These are phyloP conservation scores for Aspergillus funiculosus DNA, from an alignment of 495 filamentous ascomycete species.

Conservation along the genomic window DNA sequence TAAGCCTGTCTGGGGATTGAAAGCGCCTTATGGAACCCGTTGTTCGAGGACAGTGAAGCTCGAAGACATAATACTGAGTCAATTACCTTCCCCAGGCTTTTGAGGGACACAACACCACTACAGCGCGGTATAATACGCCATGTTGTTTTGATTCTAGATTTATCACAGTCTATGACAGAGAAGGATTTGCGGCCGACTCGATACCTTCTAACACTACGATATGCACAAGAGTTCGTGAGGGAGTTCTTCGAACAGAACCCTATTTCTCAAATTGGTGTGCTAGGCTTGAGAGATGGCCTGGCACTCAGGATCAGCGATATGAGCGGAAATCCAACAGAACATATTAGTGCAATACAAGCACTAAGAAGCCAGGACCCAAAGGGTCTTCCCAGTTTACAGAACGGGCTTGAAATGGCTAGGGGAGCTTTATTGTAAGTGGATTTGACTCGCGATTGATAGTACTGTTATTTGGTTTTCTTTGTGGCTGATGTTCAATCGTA, in stretches of 20 bases:
- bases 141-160: conserved; percentile 84
- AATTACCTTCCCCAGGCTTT: conserved; percentile 46
- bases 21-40: not conserved
- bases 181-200: conserved; percentile 89
- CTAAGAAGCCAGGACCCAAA: conserved; percentile 73
- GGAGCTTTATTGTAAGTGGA: conserved; percentile 70
- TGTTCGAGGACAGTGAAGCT: not conserved
- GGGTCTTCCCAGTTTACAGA: conserved; percentile 86
- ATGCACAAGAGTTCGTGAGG: conserved; percentile 79
- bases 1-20: conserved; percentile 26
- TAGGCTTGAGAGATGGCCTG: conserved; percentile 88
- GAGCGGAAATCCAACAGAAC: conserved; percentile 83
- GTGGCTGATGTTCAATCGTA: conserved; percentile 13
- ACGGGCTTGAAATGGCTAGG: conserved; percentile 90
- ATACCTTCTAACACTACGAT: conserved; percentile 73
- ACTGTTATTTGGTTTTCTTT: not conserved
- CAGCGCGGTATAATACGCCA: conserved; percentile 97
- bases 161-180: conserved; percentile 88
- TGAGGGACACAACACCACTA: conserved; percentile 88
- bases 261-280: conserved; percentile 88
- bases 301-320: conserved; percentile 81
- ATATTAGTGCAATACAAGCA: conserved; percentile 68
- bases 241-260: conserved; percentile 99
- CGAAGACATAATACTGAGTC: conserved; percentile 8
- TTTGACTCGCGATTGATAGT: not conserved